phyloP scores from a whole-genome alignment of 1,139 yeast species.

The Meyerozyma sp. region DNA sequence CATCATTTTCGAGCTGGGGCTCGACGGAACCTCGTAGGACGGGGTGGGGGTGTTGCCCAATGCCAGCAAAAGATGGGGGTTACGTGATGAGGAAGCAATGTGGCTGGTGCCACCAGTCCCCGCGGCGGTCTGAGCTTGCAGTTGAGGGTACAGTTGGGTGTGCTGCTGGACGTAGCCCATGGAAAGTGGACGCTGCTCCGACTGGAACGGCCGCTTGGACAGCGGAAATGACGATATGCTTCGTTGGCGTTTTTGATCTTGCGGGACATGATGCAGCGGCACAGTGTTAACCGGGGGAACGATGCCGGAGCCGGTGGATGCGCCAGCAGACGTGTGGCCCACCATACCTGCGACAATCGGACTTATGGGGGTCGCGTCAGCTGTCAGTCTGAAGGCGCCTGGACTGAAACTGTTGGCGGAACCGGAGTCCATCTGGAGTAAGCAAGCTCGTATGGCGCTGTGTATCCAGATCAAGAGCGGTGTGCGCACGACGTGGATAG shows the following conservation, averaged over 20 bases:
- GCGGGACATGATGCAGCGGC: background rate
- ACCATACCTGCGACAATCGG: background rate
- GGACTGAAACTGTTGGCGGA: conserved; percentile 2
- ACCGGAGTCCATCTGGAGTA: conserved; percentile 1
- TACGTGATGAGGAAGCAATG: background rate
- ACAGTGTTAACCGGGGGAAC: conserved; percentile 1
- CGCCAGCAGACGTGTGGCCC: background rate
- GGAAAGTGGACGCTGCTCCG: background rate
- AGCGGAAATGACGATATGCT: background rate
- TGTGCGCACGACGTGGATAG: background rate
- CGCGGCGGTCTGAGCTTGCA: background rate
- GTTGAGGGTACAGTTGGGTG: background rate
- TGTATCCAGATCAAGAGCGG: background rate
- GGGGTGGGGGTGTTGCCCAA: conserved; percentile 36
- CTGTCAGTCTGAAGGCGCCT: background rate
- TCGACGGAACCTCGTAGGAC: conserved; percentile 39
- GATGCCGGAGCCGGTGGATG: background rate
- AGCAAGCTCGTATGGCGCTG: background rate
- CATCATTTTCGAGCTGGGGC: conserved; percentile 28
- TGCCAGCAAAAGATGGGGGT: background rate
- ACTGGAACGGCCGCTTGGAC: conserved; percentile 2
- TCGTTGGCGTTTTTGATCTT: conserved; percentile 1
- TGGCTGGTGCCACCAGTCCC: background rate
- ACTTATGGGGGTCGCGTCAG: conserved; percentile 4
- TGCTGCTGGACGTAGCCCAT: background rate